These are phyloP conservation scores for Globisporangium nodosum DNA, from an alignment of 352 stramenopile genomes.

Conservation along the genomic window DNA sequence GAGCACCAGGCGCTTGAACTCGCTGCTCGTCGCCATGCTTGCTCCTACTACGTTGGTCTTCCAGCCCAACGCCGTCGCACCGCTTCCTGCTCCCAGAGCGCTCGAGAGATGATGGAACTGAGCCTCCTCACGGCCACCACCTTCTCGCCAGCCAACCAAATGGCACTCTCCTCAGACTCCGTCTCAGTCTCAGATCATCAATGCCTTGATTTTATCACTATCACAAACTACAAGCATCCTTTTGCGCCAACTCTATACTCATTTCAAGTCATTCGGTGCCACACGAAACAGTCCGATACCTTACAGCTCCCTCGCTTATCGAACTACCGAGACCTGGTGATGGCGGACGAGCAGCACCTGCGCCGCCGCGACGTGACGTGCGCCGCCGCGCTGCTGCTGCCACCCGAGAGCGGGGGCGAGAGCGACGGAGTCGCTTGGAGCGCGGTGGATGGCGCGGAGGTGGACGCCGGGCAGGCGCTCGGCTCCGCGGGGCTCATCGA, in stretches of 20 bases:
- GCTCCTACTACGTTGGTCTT: neutral
- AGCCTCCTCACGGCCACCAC: too few relatives aligned
- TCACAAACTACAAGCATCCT: too few relatives aligned
- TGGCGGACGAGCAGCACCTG: conserved; percentile 36
- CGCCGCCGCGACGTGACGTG: conserved; percentile 48
- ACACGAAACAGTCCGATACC: neutral
- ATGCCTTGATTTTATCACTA: too few relatives aligned
- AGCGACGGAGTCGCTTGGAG: conserved; percentile 35
- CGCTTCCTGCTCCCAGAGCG: too few relatives aligned
- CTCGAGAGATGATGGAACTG: too few relatives aligned
- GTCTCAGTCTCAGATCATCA: too few relatives aligned
- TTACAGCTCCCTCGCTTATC: neutral
- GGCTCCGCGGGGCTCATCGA: conserved; percentile 50
- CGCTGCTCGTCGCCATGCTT: conserved; percentile 55
- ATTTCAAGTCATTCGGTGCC: too few relatives aligned
- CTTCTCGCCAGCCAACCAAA: too few relatives aligned
- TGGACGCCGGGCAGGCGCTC: conserved; percentile 55
- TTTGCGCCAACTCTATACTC: too few relatives aligned
- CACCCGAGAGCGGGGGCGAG: neutral
- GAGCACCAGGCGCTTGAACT: conserved; percentile 84
- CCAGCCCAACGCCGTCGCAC: neutral
- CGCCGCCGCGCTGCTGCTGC: conserved; percentile 18
- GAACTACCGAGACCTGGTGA: conserved; percentile 1
- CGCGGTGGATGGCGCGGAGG: conserved; percentile 32
- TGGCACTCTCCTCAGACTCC: too few relatives aligned